Evolutionary conservation across 768 basidiomycete species (phyloP).

Genomic region (Nidula microcarpa): DNA sequence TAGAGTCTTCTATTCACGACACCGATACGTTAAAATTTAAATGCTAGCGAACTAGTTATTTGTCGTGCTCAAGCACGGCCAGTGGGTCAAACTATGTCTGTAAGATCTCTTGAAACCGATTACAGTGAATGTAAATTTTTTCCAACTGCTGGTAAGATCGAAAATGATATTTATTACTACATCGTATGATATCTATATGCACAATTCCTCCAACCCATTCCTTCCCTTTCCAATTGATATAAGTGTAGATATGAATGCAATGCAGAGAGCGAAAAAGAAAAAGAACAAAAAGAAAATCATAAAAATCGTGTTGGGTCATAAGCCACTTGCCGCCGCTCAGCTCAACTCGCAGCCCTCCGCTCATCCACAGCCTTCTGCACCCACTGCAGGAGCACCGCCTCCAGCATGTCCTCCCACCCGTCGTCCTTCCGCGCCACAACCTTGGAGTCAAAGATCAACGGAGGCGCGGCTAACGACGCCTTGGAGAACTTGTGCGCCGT

Average conservation of each 20-base stretch:
- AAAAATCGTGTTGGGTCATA: not conserved
- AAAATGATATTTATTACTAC: not conserved
- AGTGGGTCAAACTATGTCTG: too few relatives aligned
- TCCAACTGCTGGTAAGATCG: too few relatives aligned
- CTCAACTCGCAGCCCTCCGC: conserved; percentile 33
- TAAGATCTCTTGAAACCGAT: too few relatives aligned
- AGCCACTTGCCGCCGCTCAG: not conserved
- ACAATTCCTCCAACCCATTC: too few relatives aligned
- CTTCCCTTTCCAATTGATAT: not conserved
- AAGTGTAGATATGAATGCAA: not conserved
- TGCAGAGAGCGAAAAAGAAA: not conserved
- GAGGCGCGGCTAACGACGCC: conserved; percentile 25
- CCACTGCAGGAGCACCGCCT: conserved; percentile 62
- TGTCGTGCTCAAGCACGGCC: too few relatives aligned
- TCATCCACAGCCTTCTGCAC: conserved; percentile 67
- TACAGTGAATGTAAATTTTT: too few relatives aligned
- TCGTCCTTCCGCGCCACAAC: conserved; percentile 68
- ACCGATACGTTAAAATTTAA: too few relatives aligned
- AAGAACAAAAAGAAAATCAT: not conserved
- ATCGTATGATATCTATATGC: not conserved
- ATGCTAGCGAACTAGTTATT: too few relatives aligned
- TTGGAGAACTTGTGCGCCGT: conserved; percentile 19
- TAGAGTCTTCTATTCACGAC: too few relatives aligned
- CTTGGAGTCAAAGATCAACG: conserved; percentile 68
- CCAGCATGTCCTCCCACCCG: conserved; percentile 83